phyloP scores from a whole-genome alignment of 202 grass and related monocot genomes.

The Thinopyrum obtusiflorum region DNA sequence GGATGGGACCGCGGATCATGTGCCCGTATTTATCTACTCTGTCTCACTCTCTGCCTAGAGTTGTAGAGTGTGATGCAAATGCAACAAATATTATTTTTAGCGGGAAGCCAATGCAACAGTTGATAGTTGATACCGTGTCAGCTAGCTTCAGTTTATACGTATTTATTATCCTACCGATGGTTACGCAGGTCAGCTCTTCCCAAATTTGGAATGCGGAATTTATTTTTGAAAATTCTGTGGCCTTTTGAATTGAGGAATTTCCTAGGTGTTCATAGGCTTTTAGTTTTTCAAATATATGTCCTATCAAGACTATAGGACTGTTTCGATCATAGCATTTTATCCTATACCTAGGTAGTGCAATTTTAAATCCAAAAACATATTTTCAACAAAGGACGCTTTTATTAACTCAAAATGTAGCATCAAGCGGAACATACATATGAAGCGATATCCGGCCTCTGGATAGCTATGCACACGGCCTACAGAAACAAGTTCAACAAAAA shows the following conservation, averaged over 20 bases:
- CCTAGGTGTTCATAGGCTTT: background rate
- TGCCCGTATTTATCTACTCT: constrained; percentile 44
- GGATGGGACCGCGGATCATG: constrained; percentile 43
- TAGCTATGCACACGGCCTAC: no score
- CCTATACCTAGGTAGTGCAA: background rate
- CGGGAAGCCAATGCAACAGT: background rate
- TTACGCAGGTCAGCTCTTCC: background rate
- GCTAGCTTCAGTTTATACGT: background rate
- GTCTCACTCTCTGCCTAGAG: background rate
- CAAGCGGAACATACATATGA: no score
- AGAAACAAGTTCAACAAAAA: no score
- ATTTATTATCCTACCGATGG: background rate
- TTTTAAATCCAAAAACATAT: background rate
- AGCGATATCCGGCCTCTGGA: no score
- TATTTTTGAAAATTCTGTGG: background rate
- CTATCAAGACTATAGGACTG: background rate
- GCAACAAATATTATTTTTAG: background rate
- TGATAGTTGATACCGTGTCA: background rate
- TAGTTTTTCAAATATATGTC: background rate
- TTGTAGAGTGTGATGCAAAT: background rate
- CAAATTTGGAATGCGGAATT: background rate
- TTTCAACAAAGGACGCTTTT: no score
- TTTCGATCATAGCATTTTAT: background rate
- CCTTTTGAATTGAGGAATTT: background rate
- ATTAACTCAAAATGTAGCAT: no score